phyloP scores from a whole-genome alignment of 768 basidiomycete genomes.

The Lentinus tigrinus region DNA sequence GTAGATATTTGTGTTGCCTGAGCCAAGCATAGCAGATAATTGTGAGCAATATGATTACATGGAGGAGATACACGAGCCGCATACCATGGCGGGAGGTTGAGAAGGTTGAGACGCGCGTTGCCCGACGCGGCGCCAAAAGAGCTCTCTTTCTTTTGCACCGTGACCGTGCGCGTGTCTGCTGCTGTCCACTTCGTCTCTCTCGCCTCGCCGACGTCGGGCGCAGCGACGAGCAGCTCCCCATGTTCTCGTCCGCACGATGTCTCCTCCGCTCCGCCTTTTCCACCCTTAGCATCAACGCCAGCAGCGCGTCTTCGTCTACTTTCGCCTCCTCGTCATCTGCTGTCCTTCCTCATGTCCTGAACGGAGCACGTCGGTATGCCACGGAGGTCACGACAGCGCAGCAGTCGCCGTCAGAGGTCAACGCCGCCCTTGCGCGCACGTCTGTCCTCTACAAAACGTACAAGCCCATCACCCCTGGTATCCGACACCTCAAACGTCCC shows the following conservation, averaged over 20 bases:
- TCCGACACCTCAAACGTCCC: constrained; percentile 85
- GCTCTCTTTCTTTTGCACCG: constrained; percentile 11
- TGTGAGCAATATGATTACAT: background rate
- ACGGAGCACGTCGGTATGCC: constrained; percentile 35
- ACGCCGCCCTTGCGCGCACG: constrained; percentile 48
- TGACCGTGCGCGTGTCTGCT: constrained; percentile 4
- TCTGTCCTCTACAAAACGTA: constrained; percentile 78
- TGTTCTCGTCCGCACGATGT: constrained; percentile 48
- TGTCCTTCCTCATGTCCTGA: constrained; percentile 16
- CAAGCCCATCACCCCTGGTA: constrained; percentile 82
- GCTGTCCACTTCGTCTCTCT: constrained; percentile 10
- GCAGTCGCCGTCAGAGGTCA: constrained; percentile 32
- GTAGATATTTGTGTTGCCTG: constrained; percentile 75
- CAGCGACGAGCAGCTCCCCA: constrained; percentile 24
- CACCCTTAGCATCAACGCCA: constrained; percentile 17
- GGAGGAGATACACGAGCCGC: background rate
- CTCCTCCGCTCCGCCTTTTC: constrained; percentile 39
- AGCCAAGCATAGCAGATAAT: background rate
- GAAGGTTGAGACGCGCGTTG: constrained; percentile 27
- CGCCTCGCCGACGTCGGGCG: constrained; percentile 15
- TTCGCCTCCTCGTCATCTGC: constrained; percentile 22
- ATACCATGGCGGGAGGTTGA: constrained; percentile 27
- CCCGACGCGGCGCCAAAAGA: constrained; percentile 35
- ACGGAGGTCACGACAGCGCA: constrained; percentile 32
- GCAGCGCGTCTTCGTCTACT: constrained; percentile 8